Conservation (phyloP, 192 early-diverging fungal genomes). For the Thamnidium elegans region DNA sequence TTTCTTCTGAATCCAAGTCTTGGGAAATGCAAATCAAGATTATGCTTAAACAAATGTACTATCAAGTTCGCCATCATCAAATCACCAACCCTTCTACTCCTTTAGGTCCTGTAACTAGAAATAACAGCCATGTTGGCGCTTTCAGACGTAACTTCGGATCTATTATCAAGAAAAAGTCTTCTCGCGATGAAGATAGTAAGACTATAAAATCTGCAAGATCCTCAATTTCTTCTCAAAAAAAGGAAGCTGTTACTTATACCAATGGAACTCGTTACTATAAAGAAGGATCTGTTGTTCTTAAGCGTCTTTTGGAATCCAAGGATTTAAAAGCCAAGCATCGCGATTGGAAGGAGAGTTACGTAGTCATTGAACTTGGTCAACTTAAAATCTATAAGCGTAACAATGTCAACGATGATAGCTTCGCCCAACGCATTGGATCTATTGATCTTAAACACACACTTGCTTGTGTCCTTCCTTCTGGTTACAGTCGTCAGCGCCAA, state of each 20-base stretch:
- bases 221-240: background rate
- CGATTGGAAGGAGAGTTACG: constrained; percentile 80
- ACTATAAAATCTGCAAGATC: background rate
- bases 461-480: constrained; percentile 77
- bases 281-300: constrained; percentile 79
- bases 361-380: constrained; percentile 69
- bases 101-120: background rate
- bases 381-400: constrained; percentile 61
- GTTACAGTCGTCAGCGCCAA: constrained; percentile 72
- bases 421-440: constrained; percentile 41
- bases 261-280: constrained; percentile 43
- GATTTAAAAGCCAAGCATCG: constrained; percentile 79
- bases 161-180: background rate
- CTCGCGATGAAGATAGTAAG: no score
- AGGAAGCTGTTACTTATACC: constrained; percentile 16
- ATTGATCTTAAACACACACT: constrained; percentile 77
- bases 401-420: no score
- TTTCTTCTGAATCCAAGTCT: background rate
- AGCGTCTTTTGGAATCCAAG: constrained; percentile 74
- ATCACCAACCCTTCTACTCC: background rate
- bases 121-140: background rate
- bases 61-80: background rate
- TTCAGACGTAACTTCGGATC: background rate
- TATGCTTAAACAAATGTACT: constrained; percentile 12
- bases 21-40: constrained; percentile 17